Evolutionary conservation across 176 grass and related monocot genomes (phyloP).

Genomic region (Hyparrhenia diplandra): DNA sequence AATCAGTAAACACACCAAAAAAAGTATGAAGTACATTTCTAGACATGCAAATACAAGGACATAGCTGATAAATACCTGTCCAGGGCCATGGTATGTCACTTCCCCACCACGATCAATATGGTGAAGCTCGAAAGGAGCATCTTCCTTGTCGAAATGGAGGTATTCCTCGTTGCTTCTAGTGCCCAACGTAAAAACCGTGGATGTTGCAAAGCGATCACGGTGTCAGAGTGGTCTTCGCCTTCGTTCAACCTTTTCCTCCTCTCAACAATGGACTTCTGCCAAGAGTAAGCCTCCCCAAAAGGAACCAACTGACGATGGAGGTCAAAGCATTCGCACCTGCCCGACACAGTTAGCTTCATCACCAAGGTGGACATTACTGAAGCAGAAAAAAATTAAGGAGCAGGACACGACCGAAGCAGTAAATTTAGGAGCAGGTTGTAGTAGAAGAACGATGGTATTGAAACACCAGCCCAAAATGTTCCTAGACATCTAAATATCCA

Average conservation of each 20-base stretch:
- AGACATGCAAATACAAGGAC: not conserved
- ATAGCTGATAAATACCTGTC: constrained; percentile 41
- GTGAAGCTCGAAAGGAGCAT: constrained; percentile 64
- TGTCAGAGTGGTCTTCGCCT: constrained; percentile 46
- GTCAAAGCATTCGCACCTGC: constrained; percentile 37
- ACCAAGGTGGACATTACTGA: no score
- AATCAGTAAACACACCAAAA: not conserved
- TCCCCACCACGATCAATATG: constrained; percentile 70
- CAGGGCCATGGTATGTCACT: constrained; percentile 95
- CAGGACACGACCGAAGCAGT: not conserved
- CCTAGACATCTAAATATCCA: not conserved
- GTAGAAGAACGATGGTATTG: not conserved
- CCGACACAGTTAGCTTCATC: not conserved
- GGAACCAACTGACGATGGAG: constrained; percentile 36
- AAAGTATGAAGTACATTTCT: no score
- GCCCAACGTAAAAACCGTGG: constrained; percentile 64
- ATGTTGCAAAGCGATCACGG: constrained; percentile 65
- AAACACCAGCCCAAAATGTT: no score
- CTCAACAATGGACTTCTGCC: constrained; percentile 61
- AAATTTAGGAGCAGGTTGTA: not conserved
- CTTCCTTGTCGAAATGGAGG: constrained; percentile 60
- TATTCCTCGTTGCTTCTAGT: constrained; percentile 40
- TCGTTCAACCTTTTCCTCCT: constrained; percentile 46
- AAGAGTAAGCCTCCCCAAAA: constrained; percentile 42
- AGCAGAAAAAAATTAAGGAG: no score